Conservation (phyloP, 768 basidiomycete genomes). For the Hortiboletus campestris region DNA sequence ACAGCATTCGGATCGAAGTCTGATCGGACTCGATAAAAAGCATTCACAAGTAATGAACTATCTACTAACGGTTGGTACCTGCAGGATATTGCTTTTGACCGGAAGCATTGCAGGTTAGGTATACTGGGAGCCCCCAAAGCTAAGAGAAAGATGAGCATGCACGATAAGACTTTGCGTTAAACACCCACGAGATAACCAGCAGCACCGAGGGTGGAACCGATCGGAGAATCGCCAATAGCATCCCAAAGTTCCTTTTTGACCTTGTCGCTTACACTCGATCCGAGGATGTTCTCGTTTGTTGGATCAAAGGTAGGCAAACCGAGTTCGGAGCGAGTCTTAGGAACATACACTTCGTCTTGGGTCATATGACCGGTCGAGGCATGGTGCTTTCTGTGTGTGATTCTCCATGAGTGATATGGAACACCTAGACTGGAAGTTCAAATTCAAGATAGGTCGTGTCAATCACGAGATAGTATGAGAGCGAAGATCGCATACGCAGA, state of each 20-base stretch:
- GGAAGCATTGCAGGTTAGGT: constrained; percentile 79
- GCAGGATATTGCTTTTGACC: constrained; percentile 81
- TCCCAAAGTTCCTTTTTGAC: constrained; percentile 77
- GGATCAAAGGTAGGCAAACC: constrained; percentile 67
- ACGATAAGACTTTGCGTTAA: not conserved
- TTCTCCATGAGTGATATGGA: constrained; percentile 96
- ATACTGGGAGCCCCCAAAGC: constrained; percentile 84
- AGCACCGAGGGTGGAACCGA: constrained; percentile 56
- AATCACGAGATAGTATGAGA: constrained; percentile 21
- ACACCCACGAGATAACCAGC: constrained; percentile 58
- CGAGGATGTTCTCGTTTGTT: constrained; percentile 61
- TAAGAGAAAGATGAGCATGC: constrained; percentile 25
- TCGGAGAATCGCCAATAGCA: constrained; percentile 88
- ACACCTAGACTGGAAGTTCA: constrained; percentile 70
- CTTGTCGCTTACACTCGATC: constrained; percentile 62
- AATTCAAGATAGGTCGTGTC: constrained; percentile 1
- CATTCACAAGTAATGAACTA: not conserved
- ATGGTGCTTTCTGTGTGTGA: constrained; percentile 93
- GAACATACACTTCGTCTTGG: constrained; percentile 95
- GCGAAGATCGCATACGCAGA: constrained; percentile 59
- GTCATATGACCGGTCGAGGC: constrained; percentile 92
- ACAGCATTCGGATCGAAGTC: constrained; percentile 76
- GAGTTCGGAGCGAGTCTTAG: constrained; percentile 73
- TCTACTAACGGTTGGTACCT: constrained; percentile 71
- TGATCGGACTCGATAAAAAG: constrained; percentile 18